A percentile compares a stretch with the other conserved stretches of the same genome.
Evolutionary conservation across 192 early-diverging fungal species (phyloP).

Genomic region (Dispira parvispora): DNA sequence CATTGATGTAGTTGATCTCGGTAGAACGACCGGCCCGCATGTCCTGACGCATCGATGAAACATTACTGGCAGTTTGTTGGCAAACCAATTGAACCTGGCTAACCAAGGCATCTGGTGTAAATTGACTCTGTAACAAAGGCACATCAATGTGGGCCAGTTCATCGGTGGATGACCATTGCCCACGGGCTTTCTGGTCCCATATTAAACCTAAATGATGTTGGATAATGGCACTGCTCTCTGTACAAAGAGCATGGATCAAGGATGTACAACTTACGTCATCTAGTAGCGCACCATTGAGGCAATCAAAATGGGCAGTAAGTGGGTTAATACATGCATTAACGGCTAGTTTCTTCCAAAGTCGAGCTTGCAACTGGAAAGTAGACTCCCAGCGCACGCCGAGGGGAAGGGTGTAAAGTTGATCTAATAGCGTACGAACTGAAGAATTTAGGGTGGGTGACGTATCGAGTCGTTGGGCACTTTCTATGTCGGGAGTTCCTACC

Average conservation of each 20-base stretch:
- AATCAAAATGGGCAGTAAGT: slow-evolving; percentile 34
- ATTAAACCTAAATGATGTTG: slow-evolving; percentile 15
- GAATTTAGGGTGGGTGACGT: too few species aligned
- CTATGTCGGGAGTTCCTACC: slow-evolving; percentile 14
- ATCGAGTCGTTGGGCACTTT: too few species aligned
- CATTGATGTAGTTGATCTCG: slow-evolving; percentile 37
- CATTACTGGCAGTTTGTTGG: slow-evolving; percentile 24
- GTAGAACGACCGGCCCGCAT: slow-evolving; percentile 23
- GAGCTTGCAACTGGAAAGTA: slow-evolving; percentile 21
- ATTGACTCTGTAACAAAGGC: background rate
- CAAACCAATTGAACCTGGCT: slow-evolving; percentile 21
- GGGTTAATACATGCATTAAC: slow-evolving; percentile 53
- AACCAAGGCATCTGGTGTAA: slow-evolving; percentile 19
- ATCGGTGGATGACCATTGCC: slow-evolving; percentile 21
- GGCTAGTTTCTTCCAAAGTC: slow-evolving; percentile 36
- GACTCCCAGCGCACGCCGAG: too few species aligned
- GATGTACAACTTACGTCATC: slow-evolving; percentile 10
- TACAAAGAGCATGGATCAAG: slow-evolving; percentile 15
- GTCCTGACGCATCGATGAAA: slow-evolving; percentile 35
- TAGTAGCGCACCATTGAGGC: slow-evolving; percentile 35
- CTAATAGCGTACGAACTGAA: too few species aligned
- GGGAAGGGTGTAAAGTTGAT: too few species aligned
- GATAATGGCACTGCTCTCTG: slow-evolving; percentile 15
- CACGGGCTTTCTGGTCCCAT: slow-evolving; percentile 19
- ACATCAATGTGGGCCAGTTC: slow-evolving; percentile 17